Conservation (phyloP, 2,329 filamentous ascomycete species). For the Xylaria sp. region DNA sequence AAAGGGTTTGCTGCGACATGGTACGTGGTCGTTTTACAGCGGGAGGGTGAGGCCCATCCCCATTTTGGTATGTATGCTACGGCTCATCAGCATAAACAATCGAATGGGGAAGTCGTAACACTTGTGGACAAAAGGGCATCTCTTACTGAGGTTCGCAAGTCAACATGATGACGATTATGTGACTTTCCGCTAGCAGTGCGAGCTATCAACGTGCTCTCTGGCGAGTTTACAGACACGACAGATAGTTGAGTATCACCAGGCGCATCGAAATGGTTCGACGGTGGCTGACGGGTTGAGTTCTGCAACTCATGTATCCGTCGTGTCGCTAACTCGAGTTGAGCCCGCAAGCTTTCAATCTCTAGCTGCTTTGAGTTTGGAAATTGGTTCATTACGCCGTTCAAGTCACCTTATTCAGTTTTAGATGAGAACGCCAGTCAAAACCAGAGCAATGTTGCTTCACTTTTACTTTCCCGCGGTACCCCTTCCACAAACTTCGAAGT, state of each 20-base stretch:
- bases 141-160: slow-evolving; percentile 47
- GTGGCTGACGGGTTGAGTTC: slow-evolving; percentile 43
- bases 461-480: slow-evolving; percentile 29
- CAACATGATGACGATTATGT: slow-evolving; percentile 41
- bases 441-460: slow-evolving; percentile 37
- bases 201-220: slow-evolving; percentile 48
- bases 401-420: slow-evolving; percentile 29
- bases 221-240: slow-evolving; percentile 41
- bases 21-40: slow-evolving; percentile 50
- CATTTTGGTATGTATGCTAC: slow-evolving; percentile 43
- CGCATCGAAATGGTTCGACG: slow-evolving; percentile 40
- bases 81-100: slow-evolving; percentile 41
- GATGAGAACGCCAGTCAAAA: slow-evolving; percentile 33
- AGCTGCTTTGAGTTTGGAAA: slow-evolving; percentile 42
- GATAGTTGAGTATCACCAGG: slow-evolving; percentile 48
- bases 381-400: slow-evolving; percentile 43
- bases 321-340: slow-evolving; percentile 42
- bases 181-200: slow-evolving; percentile 43
- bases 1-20: slow-evolving; percentile 50
- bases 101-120: slow-evolving; percentile 17
- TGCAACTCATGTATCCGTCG: slow-evolving; percentile 44
- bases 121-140: slow-evolving; percentile 36
- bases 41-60: slow-evolving; percentile 43
- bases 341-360: slow-evolving; percentile 45
- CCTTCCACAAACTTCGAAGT: slow-evolving; percentile 24